Evolutionary conservation across 2,329 filamentous ascomycete species (phyloP).

Genomic region (Beauveria varroae): DNA sequence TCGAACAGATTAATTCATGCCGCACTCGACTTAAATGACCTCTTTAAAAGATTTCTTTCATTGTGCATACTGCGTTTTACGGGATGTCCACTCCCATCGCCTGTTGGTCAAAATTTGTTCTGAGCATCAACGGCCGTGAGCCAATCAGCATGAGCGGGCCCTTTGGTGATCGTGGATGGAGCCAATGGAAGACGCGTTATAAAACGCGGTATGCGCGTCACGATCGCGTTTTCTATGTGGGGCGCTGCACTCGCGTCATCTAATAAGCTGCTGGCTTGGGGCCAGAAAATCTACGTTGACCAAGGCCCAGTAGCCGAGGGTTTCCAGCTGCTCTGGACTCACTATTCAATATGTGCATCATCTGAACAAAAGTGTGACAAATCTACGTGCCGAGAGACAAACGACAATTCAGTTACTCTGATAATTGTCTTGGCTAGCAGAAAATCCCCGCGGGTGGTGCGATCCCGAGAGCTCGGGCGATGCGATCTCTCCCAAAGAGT

Average conservation of each 20-base stretch:
- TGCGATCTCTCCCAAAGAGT: not conserved
- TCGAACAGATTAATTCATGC: not conserved
- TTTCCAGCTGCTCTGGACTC: not conserved
- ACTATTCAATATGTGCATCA: too few relatives aligned
- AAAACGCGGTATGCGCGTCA: conserved; percentile 7
- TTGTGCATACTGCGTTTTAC: too few relatives aligned
- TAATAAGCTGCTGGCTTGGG: not conserved
- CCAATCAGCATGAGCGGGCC: not conserved
- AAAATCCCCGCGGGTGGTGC: not conserved
- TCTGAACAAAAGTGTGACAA: too few relatives aligned
- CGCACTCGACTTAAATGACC: too few relatives aligned
- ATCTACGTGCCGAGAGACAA: not conserved
- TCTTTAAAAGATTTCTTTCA: too few relatives aligned
- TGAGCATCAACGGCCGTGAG: not conserved
- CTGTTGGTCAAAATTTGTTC: not conserved
- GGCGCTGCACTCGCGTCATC: not conserved
- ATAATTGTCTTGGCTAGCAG: not conserved
- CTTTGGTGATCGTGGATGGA: not conserved
- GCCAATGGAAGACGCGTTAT: not conserved
- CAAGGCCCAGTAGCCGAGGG: too few relatives aligned
- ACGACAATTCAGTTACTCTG: not conserved
- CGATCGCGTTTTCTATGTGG: conserved; percentile 6
- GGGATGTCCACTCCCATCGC: not conserved
- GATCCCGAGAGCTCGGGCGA: not conserved
- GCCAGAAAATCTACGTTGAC: not conserved